These are phyloP conservation scores for Crithidia sp. DNA, from an alignment of 208 protist genomes.

Conservation along the genomic window DNA sequence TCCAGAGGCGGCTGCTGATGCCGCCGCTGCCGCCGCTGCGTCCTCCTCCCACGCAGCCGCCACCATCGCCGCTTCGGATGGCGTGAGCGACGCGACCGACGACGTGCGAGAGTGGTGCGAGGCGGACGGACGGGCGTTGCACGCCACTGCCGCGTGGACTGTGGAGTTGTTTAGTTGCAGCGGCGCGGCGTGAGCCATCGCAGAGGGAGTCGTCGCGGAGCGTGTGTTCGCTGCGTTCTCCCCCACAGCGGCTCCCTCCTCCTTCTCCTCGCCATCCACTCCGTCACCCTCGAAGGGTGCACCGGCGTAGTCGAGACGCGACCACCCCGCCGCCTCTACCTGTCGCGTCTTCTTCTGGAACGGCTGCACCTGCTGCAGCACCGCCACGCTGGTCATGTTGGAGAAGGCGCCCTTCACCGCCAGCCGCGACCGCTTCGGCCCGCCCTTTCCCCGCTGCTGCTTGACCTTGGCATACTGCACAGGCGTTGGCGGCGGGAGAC, in stretches of 20 bases:
- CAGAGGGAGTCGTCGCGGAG: not conserved
- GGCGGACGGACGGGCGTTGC: not conserved
- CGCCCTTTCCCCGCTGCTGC: conserved; percentile 8
- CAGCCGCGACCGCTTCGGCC: not conserved
- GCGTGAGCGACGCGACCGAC: not conserved
- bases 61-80: conserved; percentile 10
- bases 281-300: not conserved
- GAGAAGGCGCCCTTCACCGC: conserved; percentile 40
- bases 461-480: conserved; percentile 16
- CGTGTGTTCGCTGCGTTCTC: not conserved
- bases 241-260: not conserved
- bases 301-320: conserved; percentile 2
- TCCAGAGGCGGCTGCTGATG: not conserved
- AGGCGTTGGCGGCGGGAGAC: not conserved
- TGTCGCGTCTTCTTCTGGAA: conserved; percentile 19
- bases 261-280: not conserved
- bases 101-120: not conserved
- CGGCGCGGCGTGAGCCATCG: too few relatives aligned
- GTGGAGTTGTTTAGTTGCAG: too few relatives aligned
- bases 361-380: conserved; percentile 29
- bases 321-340: conserved; percentile 33
- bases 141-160: too few relatives aligned
- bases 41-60: conserved; percentile 13
- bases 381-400: conserved; percentile 24
- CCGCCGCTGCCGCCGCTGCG: not conserved